Base-by-base conservation (phyloP, 1,139 yeast species). In the Zygoascus hellenicus region DNA sequence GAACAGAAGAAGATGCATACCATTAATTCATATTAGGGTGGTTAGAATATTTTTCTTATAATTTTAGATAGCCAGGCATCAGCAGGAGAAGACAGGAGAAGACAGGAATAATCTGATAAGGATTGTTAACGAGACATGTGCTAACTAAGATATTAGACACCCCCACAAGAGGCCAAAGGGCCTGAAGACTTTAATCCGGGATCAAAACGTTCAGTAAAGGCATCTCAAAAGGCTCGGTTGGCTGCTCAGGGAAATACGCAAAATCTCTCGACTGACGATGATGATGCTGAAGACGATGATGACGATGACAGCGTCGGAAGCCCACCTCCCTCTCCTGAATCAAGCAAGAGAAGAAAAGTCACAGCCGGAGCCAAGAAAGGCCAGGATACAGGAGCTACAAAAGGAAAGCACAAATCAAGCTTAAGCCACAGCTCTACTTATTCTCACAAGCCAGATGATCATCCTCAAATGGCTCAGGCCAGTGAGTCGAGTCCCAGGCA, bases 151-250 rank as follows among this genome's bases (percentile, higher is more conserved):
- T 22, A 22, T 22, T 22, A 58, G 64, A 45, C 62, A 1, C 51
- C 57, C 17, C 64, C 67, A 6, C 61, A 63, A 42, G 69, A 65
- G 48, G 45, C 55, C 16, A 62, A 61, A 51, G 58, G 59, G 33
- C 61, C 63, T 9, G 47, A 48, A 10, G 65, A 61, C 51, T 61
- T 54, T 38, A 58, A 54, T 43, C 51, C 49, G 17, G 41, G 35
- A 9, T 47, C 51, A 22, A 52, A 55, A 42, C 38, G 50, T 15
- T 30, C 46, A 16, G 33, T 15, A 9, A 36, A 34, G 48, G 50
- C 49, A 19, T 45, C 51, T 17, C 42, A 49, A 35, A 22, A 22
- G 7, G 7, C 26, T 5, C 36, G 50, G 28, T 32, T 45, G 34
- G 48, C 38, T 43, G 38, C 42, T 16, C 38, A 22, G 14, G 44